Evolutionary conservation across 2,329 filamentous ascomycete genomes (phyloP), one percentile per base, ranked within the genome.

Genomic region (Lachnellula occidentalis): DNA sequence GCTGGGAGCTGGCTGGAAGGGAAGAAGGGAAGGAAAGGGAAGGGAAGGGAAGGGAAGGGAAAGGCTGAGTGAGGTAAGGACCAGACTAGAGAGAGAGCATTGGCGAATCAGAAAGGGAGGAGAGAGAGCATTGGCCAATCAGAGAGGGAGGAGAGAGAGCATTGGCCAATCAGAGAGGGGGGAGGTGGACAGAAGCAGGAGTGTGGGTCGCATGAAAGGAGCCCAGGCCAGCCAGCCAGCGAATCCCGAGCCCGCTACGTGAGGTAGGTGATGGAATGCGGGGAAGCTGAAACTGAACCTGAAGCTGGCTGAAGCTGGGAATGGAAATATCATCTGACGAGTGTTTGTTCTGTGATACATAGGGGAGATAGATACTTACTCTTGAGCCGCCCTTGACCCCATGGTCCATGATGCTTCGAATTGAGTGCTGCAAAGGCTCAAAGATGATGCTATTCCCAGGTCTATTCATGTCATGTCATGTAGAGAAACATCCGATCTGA

Each of bases 31-130:
- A n/a, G n/a, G n/a, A n/a, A n/a, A n/a, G n/a, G n/a, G n/a, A n/a
- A n/a, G n/a, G n/a, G n/a, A n/a, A n/a, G n/a, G n/a, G n/a, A n/a
- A n/a, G n/a, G n/a, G n/a, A n/a, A n/a, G n/a, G n/a, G n/a, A n/a
- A n/a, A n/a, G n/a, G n/a, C n/a, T n/a, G 47, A 34, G 17, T 49
- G 47, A 49, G 47, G 47, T 49, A 49, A 49, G 34, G 34, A 37
- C 47, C 15, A 17, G 7, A 22, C n/a, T 37, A 36, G 31, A 27
- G 14, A 36, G 21, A 9, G 34, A 14, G 27, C 21, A 43, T 42
- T 50, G 36, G 15, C 36, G 41, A 39, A 51, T 42, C 14, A 24
- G 27, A 27, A 37, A n/a, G 7, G 21, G 41, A 21, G 46, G 39
- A 37, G 19, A 19, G 48, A 17, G 48, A 11, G 12, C n/a, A n/a